Conservation (phyloP, 176 grass and related monocot species). For the Pontederia crassipes region DNA sequence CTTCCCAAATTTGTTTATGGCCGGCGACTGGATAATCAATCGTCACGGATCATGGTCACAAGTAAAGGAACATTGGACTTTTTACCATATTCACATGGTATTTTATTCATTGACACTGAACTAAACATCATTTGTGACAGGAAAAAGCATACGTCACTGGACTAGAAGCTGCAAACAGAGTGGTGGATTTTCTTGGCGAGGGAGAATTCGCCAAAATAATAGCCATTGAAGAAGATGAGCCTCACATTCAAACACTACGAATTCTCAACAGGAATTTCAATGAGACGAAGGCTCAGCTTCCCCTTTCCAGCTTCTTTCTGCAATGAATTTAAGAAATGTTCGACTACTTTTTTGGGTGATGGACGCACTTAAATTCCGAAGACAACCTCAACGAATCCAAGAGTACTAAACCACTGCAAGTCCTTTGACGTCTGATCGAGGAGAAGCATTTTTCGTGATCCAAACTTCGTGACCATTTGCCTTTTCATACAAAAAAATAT, state of each 20-base stretch:
- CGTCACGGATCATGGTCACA: conserved; percentile 86
- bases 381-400: too few species aligned
- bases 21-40: conserved; percentile 84
- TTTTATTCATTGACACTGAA: neutral
- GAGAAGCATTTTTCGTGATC: too few species aligned
- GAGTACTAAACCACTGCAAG: too few species aligned
- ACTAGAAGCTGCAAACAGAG: conserved; percentile 79
- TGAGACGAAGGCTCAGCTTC: conserved; percentile 51
- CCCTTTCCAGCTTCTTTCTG: conserved; percentile 58
- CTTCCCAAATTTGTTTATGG: conserved; percentile 75
- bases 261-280: conserved; percentile 53
- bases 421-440: too few species aligned
- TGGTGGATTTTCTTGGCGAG: conserved; percentile 49
- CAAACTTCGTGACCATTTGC: too few species aligned
- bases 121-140: conserved; percentile 12
- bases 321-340: conserved; percentile 2
- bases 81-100: neutral
- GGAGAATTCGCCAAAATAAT: conserved; percentile 91
- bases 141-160: conserved; percentile 89
- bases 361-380: too few species aligned
- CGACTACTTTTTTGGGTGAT: too few species aligned
- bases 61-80: conserved; percentile 22
- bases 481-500: too few species aligned
- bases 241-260: conserved; percentile 50
- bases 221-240: conserved; percentile 67